Conservation (phyloP, 805 yeast genomes). For the Lipomyces lipofer region DNA sequence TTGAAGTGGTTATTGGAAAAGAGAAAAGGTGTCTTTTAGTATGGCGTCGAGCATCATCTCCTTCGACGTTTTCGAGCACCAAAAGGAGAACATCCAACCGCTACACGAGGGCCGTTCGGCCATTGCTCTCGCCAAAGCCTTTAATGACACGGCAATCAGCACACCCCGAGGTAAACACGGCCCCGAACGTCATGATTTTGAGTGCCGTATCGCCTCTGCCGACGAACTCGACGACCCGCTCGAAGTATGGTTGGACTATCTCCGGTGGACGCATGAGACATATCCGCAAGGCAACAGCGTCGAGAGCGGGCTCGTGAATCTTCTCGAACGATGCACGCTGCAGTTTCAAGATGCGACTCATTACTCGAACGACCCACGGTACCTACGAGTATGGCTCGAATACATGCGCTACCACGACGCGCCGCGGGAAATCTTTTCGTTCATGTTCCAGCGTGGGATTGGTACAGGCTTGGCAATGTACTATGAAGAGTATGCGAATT, state of each 20-base stretch:
- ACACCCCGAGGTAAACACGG: constrained; percentile 34
- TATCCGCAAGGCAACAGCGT: constrained; percentile 60
- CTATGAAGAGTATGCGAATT: constrained; percentile 77
- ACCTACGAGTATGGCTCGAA: constrained; percentile 76
- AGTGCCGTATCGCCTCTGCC: constrained; percentile 44
- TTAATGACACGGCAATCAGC: constrained; percentile 36
- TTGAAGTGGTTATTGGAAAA: background rate
- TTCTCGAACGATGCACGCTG: constrained; percentile 72
- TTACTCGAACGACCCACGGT: constrained; percentile 82
- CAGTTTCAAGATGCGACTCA: constrained; percentile 62
- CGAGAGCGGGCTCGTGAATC: constrained; percentile 63
- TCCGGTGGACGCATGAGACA: constrained; percentile 65
- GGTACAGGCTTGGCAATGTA: constrained; percentile 67
- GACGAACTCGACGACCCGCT: constrained; percentile 82
- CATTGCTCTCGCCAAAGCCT: constrained; percentile 50
- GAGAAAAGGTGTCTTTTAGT: background rate
- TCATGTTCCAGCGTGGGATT: constrained; percentile 67
- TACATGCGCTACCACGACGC: constrained; percentile 68
- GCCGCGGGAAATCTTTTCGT: constrained; percentile 69
- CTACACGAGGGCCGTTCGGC: constrained; percentile 70
- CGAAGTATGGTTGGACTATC: constrained; percentile 69
- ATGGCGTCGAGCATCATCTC: constrained; percentile 33
- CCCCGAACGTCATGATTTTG: constrained; percentile 42
- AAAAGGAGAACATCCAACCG: constrained; percentile 78
- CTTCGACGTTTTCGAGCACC: constrained; percentile 53